Evolutionary conservation across 2,329 filamentous ascomycete species (phyloP), one percentile per base, ranked within the genome.

Genomic region (Venturia oleaginea): DNA sequence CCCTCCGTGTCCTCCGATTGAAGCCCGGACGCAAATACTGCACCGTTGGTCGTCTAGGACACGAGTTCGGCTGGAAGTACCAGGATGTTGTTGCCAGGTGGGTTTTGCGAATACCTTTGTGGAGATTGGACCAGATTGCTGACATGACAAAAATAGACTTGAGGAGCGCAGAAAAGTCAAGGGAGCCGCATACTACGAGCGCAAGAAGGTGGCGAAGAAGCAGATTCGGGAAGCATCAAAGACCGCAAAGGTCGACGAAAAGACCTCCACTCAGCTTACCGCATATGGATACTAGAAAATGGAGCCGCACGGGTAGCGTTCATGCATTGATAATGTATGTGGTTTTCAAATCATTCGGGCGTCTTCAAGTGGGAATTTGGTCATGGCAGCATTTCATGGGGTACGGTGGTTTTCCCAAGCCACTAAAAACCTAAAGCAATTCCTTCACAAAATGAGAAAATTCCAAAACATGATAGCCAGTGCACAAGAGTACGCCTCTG

Each of bases 1-100:
- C 94, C 75, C 87, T 99, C 76, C 89, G 94, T 78, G 89, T 99
- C 72, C 87, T 99, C 79, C 87, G 94, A 80, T 86, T 99, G 79
- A 95, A 97, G 87, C 94, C 94, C 76, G 94, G 94, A 78, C 92
- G 94, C 85, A 99, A 99, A 88, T 99, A 96, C 91, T 99, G 94
- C 90, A 96, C 92, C 71, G 93, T 99, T 73, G 94, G 94, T 74
- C 88, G 94, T 83, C 85, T 99, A 78, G 94, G 91, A 81, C 92
- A 97, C 83, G 94, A 99, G 85, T 94, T 97, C 77, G 94, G 94
- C 84, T 99, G 94, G 94, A 99, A 99, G 85, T 97, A 99, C 89
- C 90, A 97, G 86, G 93, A 97, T 79, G 92, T 99, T 77, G 94
- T 99, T 83, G 89, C 88, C 76, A 92, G 91, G 92, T 97, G 84